phyloP scores from a whole-genome alignment of 73 alveolate genomes.

The Effrenium voratum region DNA sequence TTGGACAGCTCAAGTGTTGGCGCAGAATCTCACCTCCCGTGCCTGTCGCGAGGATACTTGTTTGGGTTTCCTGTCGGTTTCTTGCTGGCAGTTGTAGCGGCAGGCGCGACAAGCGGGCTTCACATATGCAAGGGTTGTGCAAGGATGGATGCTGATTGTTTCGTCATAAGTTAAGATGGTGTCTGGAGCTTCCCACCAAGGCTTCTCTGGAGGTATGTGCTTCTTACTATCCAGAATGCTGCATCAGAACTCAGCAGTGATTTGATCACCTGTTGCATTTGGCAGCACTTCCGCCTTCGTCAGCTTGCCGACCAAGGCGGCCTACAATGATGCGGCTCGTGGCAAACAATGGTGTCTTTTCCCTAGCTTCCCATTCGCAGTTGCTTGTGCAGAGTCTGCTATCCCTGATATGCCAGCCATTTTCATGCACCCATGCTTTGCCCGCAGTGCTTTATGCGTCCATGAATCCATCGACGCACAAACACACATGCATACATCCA shows the following conservation, averaged over 20 bases:
- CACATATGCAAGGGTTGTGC: background rate
- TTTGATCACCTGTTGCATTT: too few species aligned
- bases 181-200: background rate
- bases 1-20: background rate
- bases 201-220: constrained; percentile 61
- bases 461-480: too few species aligned
- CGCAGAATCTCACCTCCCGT: too few species aligned
- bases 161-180: background rate
- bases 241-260: too few species aligned
- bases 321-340: constrained; percentile 24
- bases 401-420: too few species aligned
- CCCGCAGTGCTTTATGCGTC: too few species aligned
- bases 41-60: constrained; percentile 21
- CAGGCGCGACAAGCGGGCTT: background rate
- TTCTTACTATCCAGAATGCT: constrained; percentile 61
- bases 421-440: too few species aligned
- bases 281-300: background rate
- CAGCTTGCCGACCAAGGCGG: constrained; percentile 9
- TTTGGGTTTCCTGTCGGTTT: constrained; percentile 78
- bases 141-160: background rate
- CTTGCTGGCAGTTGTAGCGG: constrained; percentile 54
- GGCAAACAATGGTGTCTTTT: background rate
- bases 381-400: too few species aligned
- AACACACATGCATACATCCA: too few species aligned
- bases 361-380: too few species aligned